phyloP scores from a whole-genome alignment of 257 asterid species.

The Pogostemon cablin region DNA sequence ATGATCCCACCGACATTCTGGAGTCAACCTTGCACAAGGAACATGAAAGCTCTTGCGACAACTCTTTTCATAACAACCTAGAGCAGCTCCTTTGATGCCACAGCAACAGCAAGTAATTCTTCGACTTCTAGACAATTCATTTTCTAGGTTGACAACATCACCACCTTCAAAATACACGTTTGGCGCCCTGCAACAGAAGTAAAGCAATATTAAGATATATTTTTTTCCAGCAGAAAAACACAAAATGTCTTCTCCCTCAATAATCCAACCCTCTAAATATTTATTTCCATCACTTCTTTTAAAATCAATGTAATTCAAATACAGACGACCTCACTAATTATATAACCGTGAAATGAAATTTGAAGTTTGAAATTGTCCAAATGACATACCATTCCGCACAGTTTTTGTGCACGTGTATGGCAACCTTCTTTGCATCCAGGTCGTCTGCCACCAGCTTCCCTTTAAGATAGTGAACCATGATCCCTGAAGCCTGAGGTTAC shows the following conservation, averaged over 20 bases:
- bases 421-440: slow-evolving; percentile 40
- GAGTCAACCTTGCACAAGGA: slow-evolving; percentile 87
- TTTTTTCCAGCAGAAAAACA: background rate
- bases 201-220: background rate
- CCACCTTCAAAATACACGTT: slow-evolving; percentile 79
- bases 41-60: slow-evolving; percentile 94
- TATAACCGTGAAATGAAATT: background rate
- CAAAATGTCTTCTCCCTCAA: background rate
- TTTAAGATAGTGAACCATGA: slow-evolving; percentile 67
- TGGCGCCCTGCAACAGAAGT: slow-evolving; percentile 81
- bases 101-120: slow-evolving; percentile 78
- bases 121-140: slow-evolving; percentile 80
- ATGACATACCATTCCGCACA: slow-evolving; percentile 85
- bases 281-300: background rate
- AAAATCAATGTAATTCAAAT: background rate
- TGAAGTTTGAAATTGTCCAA: background rate
- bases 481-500: slow-evolving; percentile 68
- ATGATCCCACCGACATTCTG: slow-evolving; percentile 86
- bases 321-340: slow-evolving; percentile 2
- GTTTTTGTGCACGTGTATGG: slow-evolving; percentile 66
- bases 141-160: slow-evolving; percentile 68
- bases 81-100: slow-evolving; percentile 92
- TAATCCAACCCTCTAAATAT: slow-evolving; percentile 9
- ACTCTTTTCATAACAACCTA: slow-evolving; percentile 84
- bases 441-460: slow-evolving; percentile 56